Percentiles rank a stretch among this genome's conserved stretches.
Conservation (phyloP, 352 stramenopile species). For the Pseudoperonospora humuli region DNA sequence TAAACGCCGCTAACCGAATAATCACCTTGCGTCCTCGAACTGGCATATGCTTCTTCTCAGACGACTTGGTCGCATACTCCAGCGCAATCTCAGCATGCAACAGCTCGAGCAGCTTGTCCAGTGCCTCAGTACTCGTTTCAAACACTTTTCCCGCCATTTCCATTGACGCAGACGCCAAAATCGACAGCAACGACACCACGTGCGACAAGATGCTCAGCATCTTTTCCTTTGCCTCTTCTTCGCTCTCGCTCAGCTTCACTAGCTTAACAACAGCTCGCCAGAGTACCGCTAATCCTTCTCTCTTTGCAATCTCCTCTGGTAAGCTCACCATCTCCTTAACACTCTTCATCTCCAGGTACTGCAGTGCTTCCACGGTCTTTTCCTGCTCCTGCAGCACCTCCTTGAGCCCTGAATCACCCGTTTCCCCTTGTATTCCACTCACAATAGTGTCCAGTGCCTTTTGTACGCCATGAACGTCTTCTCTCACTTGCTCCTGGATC, state of each 20-base stretch:
- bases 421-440: constrained; percentile 16
- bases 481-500: constrained; percentile 67
- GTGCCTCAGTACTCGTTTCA: constrained; percentile 14
- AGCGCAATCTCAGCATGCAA: constrained; percentile 44
- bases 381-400: constrained; percentile 29
- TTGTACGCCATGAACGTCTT: constrained; percentile 69
- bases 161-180: constrained; percentile 51
- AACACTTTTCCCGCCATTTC: constrained; percentile 30
- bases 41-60: constrained; percentile 19
- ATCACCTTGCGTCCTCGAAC: constrained; percentile 47
- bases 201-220: constrained; percentile 38
- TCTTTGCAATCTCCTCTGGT: constrained; percentile 43
- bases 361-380: constrained; percentile 49
- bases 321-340: constrained; percentile 44
- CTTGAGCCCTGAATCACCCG: constrained; percentile 3
- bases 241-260: constrained; percentile 17
- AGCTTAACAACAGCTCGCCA: constrained; percentile 40
- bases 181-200: constrained; percentile 39
- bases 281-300: constrained; percentile 45
- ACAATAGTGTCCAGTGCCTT: constrained; percentile 64
- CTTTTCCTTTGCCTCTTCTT: constrained; percentile 5
- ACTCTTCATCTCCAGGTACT: constrained; percentile 75
- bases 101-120: constrained; percentile 27
- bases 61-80: constrained; percentile 32
- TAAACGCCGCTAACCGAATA: constrained; percentile 61